phyloP scores from a whole-genome alignment of 768 basidiomycete genomes.

The Termitomyces eurrhizus region DNA sequence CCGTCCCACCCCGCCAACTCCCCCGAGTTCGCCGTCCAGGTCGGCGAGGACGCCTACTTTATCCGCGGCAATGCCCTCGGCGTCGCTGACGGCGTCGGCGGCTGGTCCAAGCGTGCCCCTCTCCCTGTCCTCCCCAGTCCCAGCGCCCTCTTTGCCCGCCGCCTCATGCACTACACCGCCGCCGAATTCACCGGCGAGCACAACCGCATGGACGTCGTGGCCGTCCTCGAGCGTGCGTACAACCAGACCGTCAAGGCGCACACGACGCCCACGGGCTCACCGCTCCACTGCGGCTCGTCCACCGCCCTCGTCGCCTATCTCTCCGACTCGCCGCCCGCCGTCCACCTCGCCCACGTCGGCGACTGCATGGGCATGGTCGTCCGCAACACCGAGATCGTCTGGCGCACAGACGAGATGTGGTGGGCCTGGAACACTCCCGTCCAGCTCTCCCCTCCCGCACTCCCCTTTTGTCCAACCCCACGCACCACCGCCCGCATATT shows the following conservation, averaged over 20 bases:
- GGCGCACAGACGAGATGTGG: constrained; percentile 93
- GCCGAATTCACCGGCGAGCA: constrained; percentile 34
- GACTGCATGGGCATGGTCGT: constrained; percentile 89
- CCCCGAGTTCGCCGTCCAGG: constrained; percentile 58
- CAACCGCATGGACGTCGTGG: constrained; percentile 58
- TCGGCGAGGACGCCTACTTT: constrained; percentile 94
- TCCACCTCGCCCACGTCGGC: constrained; percentile 81
- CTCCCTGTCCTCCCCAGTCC: constrained; percentile 20
- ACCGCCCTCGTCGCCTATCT: constrained; percentile 67
- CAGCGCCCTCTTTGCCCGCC: constrained; percentile 62
- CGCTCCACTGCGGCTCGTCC: constrained; percentile 58
- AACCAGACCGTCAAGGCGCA: constrained; percentile 63
- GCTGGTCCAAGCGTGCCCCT: constrained; percentile 46
- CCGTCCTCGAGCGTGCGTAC: constrained; percentile 68
- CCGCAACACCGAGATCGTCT: constrained; percentile 71
- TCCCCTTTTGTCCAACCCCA: constrained; percentile 11
- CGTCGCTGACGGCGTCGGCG: constrained; percentile 93
- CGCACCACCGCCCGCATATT: constrained; percentile 62
- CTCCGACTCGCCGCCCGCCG: constrained; percentile 51
- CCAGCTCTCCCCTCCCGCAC: constrained; percentile 28
- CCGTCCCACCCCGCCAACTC: constrained; percentile 26
- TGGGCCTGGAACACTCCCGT: constrained; percentile 59
- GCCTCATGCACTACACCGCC: constrained; percentile 85
- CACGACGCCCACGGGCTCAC: constrained; percentile 32
- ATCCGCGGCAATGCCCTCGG: constrained; percentile 83